These are phyloP conservation scores for Aspergillus aculeatinus DNA, from an alignment of 2,329 filamentous ascomycete genomes.

Conservation along the genomic window DNA sequence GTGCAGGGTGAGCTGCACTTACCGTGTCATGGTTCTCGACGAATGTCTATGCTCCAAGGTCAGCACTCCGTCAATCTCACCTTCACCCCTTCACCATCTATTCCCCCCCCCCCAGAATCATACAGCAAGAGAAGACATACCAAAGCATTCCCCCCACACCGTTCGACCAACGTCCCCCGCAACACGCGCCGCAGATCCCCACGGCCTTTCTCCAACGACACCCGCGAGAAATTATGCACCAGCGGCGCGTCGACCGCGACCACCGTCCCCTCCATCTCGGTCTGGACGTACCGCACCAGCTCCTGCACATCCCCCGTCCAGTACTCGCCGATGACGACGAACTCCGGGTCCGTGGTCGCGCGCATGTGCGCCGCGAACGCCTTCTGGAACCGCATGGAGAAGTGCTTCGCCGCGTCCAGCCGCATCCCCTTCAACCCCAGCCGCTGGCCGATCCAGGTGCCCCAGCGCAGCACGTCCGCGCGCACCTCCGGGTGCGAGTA, in stretches of 20 bases:
- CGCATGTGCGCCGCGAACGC: slow-evolving; percentile 63
- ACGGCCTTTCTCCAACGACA: slow-evolving; percentile 56
- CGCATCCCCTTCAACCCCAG: slow-evolving; percentile 65
- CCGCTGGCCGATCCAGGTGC: slow-evolving; percentile 63
- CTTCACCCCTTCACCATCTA: too few species aligned
- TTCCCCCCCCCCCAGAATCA: background rate
- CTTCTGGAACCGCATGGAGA: slow-evolving; percentile 64
- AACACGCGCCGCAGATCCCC: slow-evolving; percentile 64
- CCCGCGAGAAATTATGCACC: slow-evolving; percentile 53
- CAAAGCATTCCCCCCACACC: slow-evolving; percentile 57
- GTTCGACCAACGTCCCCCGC: slow-evolving; percentile 58
- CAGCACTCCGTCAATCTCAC: background rate
- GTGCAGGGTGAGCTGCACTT: slow-evolving; percentile 16
- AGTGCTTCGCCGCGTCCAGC: slow-evolving; percentile 72
- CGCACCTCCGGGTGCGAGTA: slow-evolving; percentile 63
- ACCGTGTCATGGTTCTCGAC: slow-evolving; percentile 72
- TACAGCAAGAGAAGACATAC: slow-evolving; percentile 31
- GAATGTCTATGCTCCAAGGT: slow-evolving; percentile 57
- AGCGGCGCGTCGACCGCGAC: slow-evolving; percentile 67
- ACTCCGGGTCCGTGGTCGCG: slow-evolving; percentile 50
- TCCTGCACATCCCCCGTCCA: slow-evolving; percentile 61
- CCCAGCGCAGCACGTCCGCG: slow-evolving; percentile 66
- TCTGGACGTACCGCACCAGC: slow-evolving; percentile 58
- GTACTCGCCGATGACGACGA: slow-evolving; percentile 69
- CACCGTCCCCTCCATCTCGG: slow-evolving; percentile 56